Conservation (phyloP, 2,329 filamentous ascomycete genomes). For the Arthrocladium fulminans region DNA sequence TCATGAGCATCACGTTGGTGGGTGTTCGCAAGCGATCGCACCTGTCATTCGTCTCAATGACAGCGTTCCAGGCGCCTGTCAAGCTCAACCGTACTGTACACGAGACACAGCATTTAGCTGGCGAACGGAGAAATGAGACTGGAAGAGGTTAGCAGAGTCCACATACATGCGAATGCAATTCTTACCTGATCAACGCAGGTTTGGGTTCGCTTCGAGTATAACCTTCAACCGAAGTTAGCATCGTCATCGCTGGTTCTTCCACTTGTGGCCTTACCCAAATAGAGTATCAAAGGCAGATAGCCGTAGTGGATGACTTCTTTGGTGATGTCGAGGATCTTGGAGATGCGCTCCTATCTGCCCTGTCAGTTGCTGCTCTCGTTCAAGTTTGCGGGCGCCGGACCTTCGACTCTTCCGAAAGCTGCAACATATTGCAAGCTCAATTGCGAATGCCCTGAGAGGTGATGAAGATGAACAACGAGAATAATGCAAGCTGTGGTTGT, state of each 20-base stretch:
- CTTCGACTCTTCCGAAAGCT: slow-evolving; percentile 95
- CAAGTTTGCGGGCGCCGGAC: slow-evolving; percentile 38
- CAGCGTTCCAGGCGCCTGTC: no score
- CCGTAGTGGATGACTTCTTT: slow-evolving; percentile 95
- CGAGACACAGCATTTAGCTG: slow-evolving; percentile 11
- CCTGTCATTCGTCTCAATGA: no score
- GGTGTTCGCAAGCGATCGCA: no score
- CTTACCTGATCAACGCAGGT: slow-evolving; percentile 66
- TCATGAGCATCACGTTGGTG: no score
- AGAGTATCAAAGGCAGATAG: slow-evolving; percentile 92
- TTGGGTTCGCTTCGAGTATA: slow-evolving; percentile 91
- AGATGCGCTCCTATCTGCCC: slow-evolving; percentile 75
- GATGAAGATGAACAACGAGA: slow-evolving; percentile 1
- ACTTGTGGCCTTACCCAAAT: slow-evolving; percentile 59
- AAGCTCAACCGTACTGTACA: no score
- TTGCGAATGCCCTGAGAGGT: not conserved
- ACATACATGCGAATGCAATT: slow-evolving; percentile 9
- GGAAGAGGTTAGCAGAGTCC: slow-evolving; percentile 4
- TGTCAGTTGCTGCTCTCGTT: not conserved
- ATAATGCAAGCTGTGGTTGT: not conserved
- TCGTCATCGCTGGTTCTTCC: not conserved
- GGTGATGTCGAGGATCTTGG: slow-evolving; percentile 89
- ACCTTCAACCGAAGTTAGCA: slow-evolving; percentile 43
- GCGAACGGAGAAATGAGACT: slow-evolving; percentile 24
- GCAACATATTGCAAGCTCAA: slow-evolving; percentile 24